Conservation (phyloP, 108 stramenopile genomes). For the Fragilaria radians region DNA sequence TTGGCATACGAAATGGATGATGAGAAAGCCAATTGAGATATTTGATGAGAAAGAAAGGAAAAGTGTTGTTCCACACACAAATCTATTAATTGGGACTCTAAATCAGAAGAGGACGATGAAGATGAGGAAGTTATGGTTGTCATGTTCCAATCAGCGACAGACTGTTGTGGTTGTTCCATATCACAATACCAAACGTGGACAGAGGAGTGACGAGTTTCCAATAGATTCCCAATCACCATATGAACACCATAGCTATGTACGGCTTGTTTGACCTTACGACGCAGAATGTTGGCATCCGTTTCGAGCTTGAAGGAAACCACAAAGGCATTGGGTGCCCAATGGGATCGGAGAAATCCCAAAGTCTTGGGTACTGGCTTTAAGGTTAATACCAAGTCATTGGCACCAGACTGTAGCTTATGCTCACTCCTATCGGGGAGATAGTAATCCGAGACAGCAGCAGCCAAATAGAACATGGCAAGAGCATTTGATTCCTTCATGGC, state of each 20-base stretch:
- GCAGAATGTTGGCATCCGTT: slow-evolving; percentile 84
- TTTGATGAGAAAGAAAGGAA: slow-evolving; percentile 60
- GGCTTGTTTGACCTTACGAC: slow-evolving; percentile 79
- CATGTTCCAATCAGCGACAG: slow-evolving; percentile 23
- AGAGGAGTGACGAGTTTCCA: slow-evolving; percentile 80
- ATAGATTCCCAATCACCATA: slow-evolving; percentile 93
- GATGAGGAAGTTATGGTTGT: slow-evolving; percentile 20
- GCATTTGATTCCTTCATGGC: slow-evolving; percentile 45
- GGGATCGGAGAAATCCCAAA: slow-evolving; percentile 56
- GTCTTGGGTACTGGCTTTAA: slow-evolving; percentile 89
- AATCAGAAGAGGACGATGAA: slow-evolving; percentile 21
- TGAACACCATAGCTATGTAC: slow-evolving; percentile 88
- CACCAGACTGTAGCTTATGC: slow-evolving; percentile 94
- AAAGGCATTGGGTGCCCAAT: slow-evolving; percentile 92
- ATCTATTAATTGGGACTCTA: slow-evolving; percentile 63
- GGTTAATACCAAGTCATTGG: slow-evolving; percentile 41
- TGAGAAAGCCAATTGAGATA: slow-evolving; percentile 6
- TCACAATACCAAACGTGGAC: slow-evolving; percentile 49
- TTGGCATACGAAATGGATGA: background rate
- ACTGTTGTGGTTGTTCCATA: slow-evolving; percentile 3
- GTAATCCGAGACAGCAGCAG: slow-evolving; percentile 97
- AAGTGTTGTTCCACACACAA: slow-evolving; percentile 66
- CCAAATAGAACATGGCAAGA: slow-evolving; percentile 74
- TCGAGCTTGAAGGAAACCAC: slow-evolving; percentile 98
- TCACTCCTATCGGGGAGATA: slow-evolving; percentile 80